These are phyloP conservation scores for Thraustotheca clavata DNA, from an alignment of 352 stramenopile species.

Conservation along the genomic window DNA sequence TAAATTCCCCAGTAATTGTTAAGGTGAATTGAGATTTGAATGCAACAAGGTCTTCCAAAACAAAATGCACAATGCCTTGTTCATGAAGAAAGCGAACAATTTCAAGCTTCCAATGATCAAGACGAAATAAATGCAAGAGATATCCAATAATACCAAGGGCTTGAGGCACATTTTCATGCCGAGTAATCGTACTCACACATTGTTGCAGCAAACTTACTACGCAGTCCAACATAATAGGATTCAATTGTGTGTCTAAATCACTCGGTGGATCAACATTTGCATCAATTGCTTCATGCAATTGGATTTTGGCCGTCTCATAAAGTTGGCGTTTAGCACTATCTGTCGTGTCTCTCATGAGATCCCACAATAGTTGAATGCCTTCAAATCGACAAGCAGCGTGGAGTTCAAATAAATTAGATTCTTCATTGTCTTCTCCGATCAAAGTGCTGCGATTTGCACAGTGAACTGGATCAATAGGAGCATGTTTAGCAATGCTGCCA, in stretches of 20 bases:
- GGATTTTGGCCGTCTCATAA: constrained; percentile 2
- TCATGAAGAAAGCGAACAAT: neutral
- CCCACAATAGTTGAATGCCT: constrained; percentile 15
- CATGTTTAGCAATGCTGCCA: constrained; percentile 8
- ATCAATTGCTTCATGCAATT: constrained; percentile 13
- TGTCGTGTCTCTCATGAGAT: constrained; percentile 8
- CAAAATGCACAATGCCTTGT: constrained; percentile 1
- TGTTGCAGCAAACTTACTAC: constrained; percentile 9
- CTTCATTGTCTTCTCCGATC: neutral
- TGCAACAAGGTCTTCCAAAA: constrained; percentile 19
- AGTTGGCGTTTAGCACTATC: constrained; percentile 5
- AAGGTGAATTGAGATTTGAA: constrained; percentile 15
- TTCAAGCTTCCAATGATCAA: neutral
- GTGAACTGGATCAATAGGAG: neutral
- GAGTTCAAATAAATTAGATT: neutral
- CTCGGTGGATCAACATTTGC: neutral
- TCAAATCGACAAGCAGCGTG: neutral
- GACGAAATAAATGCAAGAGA: constrained; percentile 9
- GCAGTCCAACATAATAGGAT: constrained; percentile 2
- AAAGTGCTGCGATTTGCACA: no score
- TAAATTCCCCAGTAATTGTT: neutral
- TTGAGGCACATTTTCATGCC: constrained; percentile 15
- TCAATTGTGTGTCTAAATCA: neutral
- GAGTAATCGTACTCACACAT: neutral
- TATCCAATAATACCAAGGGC: constrained; percentile 17